Conservation (phyloP, 2,329 filamentous ascomycete species). For the Talaromyces sp. region DNA sequence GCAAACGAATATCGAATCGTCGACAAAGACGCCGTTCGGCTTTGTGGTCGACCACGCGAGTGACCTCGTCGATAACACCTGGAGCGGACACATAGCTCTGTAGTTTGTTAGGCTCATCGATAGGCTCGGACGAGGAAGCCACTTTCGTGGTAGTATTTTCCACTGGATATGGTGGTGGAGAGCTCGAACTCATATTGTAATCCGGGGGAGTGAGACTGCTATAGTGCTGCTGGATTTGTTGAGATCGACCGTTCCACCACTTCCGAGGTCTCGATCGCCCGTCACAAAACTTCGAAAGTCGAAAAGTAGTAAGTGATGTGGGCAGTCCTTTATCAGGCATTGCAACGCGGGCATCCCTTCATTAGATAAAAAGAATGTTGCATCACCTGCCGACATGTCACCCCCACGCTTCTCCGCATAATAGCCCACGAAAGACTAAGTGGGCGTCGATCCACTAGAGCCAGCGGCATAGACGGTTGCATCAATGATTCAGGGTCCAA, state of each 20-base stretch:
- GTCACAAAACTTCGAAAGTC: not conserved
- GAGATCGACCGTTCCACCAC: not conserved
- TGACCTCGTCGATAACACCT: conserved; percentile 30
- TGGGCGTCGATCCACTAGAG: conserved; percentile 12
- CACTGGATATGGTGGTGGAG: conserved; percentile 9
- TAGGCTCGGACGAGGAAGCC: conserved; percentile 10
- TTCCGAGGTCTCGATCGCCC: not conserved
- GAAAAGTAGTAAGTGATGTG: not conserved
- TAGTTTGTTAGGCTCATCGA: conserved; percentile 20
- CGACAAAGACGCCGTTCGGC: conserved; percentile 55
- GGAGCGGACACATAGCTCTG: conserved; percentile 22
- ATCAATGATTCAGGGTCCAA: conserved; percentile 9
- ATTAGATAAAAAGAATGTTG: conserved; percentile 25
- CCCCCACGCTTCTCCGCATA: conserved; percentile 30
- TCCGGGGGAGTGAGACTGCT: not conserved
- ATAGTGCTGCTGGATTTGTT: too few species aligned
- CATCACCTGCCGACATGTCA: conserved; percentile 18
- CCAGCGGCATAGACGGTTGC: conserved; percentile 15
- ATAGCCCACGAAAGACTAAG: not conserved
- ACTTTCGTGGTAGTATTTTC: conserved; percentile 22
- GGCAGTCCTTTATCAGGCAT: conserved; percentile 12
- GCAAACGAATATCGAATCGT: conserved; percentile 54
- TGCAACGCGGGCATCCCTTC: conserved; percentile 16
- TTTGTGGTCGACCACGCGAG: conserved; percentile 45
- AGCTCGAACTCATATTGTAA: conserved; percentile 3